Percentiles rank a stretch among this genome's conserved stretches.
These are phyloP conservation scores for Pleurotus giganteus DNA, from an alignment of 768 basidiomycete genomes.

Conservation along the genomic window DNA sequence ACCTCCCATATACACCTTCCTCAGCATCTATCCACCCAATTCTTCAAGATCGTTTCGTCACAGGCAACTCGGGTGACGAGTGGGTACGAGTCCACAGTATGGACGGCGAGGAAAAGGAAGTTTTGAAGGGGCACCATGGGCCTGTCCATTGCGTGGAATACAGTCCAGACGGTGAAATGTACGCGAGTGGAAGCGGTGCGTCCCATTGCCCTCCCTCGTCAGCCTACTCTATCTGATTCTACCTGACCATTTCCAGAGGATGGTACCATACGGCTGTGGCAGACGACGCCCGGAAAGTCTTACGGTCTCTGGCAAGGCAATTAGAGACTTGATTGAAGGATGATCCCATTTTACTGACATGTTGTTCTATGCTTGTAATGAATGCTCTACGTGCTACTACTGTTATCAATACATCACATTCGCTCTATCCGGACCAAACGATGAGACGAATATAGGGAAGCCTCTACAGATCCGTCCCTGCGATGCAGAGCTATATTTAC, in stretches of 20 bases:
- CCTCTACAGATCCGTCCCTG: too few species aligned
- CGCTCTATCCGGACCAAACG: too few species aligned
- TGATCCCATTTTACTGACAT: neutral
- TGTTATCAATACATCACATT: neutral
- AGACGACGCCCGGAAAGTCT: constrained; percentile 89
- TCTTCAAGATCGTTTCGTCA: constrained; percentile 86
- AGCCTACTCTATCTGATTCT: constrained; percentile 11
- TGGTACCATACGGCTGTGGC: constrained; percentile 95
- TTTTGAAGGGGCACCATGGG: constrained; percentile 96
- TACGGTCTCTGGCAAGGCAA: constrained; percentile 90
- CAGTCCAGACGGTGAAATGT: constrained; percentile 96
- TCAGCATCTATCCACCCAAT: constrained; percentile 95
- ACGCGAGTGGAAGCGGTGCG: constrained; percentile 94
- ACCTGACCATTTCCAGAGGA: constrained; percentile 53
- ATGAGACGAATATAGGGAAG: too few species aligned
- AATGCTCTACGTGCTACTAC: neutral
- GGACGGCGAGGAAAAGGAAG: constrained; percentile 85
- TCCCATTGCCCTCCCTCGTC: constrained; percentile 18
- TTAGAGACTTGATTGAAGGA: constrained; percentile 24
- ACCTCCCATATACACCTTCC: constrained; percentile 83
- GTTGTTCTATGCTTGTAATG: neutral
- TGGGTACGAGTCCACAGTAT: constrained; percentile 96
- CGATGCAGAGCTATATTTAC: too few species aligned
- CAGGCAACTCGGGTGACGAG: constrained; percentile 86
- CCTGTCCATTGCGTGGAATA: constrained; percentile 94